Evolutionary conservation across 768 basidiomycete genomes (phyloP), one percentile per base, ranked within the genome.

Genomic region (Phanerochaete sordida): DNA sequence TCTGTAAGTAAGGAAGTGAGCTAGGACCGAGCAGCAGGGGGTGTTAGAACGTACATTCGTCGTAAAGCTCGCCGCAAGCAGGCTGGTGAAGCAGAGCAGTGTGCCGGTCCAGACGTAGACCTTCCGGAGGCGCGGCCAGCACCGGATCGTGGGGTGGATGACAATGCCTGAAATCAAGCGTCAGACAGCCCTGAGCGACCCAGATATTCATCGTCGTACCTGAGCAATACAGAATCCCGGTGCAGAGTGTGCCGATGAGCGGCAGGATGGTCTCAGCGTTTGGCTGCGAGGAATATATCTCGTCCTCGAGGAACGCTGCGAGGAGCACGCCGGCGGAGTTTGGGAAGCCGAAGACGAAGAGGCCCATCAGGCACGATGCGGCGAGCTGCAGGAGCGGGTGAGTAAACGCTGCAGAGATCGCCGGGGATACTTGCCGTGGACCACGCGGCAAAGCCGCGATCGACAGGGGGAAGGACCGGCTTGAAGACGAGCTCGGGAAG

Each of bases 321-420:
- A 73, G 64, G 35, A 73, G 67, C 31, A 66, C 59, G 33, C 72
- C 72, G 28, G 58, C 70, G 37, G 72, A 54, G 27, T 49, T 50
- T 23, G 70, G 70, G 53, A 70, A 70, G 15, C 69, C 67, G 69
- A 69, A 73, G 15, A 71, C 66, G 53, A 73, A 62, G 39, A 64
- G 59, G 47, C 69, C 71, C 1, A 69, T 52, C 3, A 72, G 23
- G 31, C 68, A 72, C 24, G 65, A 66, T 21, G 65, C 68, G 31
- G 48, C 59, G 13, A 70, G 65, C 72, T 69, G 28, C 15, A 54
- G 21, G 7, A 19, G 4, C 28, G 7, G 30, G 28, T 15, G 9
- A 23, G 45, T 37, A 53, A 24, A 16, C 16, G 24, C 4, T 21
- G n/a, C 21, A 13, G 48, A 27, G 9, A 8, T 27, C 54, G 21